A percentile compares a stretch with the other conserved stretches of the same genome.
phyloP scores from a whole-genome alignment of 225 moss, liverwort and hornwort species.

The Physcomitrellopsis africana region DNA sequence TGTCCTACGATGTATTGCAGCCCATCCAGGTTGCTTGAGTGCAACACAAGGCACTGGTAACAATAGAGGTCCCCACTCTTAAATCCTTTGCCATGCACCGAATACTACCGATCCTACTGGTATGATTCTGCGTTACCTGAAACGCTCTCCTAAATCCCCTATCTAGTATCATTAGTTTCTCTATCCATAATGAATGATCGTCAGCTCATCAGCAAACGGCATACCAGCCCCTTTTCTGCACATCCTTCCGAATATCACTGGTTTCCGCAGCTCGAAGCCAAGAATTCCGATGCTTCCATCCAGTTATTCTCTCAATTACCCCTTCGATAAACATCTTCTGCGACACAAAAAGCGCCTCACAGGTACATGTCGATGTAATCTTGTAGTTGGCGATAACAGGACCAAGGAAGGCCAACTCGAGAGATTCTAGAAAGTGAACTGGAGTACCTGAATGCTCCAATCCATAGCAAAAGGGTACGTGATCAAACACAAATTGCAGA shows the following conservation, averaged over 20 bases:
- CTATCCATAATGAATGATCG: conserved; percentile 20
- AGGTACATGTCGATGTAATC: conserved; percentile 9
- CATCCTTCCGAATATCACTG: conserved; percentile 33
- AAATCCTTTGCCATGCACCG: conserved; percentile 42
- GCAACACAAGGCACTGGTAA: conserved; percentile 30
- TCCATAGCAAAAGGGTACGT: background rate
- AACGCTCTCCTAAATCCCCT: conserved; percentile 28
- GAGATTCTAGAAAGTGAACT: conserved; percentile 27
- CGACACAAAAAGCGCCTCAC: background rate
- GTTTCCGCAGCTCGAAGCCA: conserved; percentile 48
- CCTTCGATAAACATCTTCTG: conserved; percentile 33
- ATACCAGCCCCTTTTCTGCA: conserved; percentile 34
- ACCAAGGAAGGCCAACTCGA: conserved; percentile 16
- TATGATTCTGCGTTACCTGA: conserved; percentile 24
- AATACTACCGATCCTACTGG: conserved; percentile 33
- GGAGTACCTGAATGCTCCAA: conserved; percentile 6
- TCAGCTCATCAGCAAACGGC: conserved; percentile 31
- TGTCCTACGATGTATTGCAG: conserved; percentile 44
- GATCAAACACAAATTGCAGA: background rate
- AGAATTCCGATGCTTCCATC: conserved; percentile 44
- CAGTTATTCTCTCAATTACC: conserved; percentile 36
- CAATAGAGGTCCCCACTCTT: conserved; percentile 20
- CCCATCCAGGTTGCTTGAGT: conserved; percentile 44
- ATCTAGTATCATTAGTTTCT: conserved; percentile 20
- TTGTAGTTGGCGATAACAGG: conserved; percentile 3